These are phyloP conservation scores for Dendrobium huoshanense DNA, from an alignment of 106 monocot genomes.

Conservation along the genomic window DNA sequence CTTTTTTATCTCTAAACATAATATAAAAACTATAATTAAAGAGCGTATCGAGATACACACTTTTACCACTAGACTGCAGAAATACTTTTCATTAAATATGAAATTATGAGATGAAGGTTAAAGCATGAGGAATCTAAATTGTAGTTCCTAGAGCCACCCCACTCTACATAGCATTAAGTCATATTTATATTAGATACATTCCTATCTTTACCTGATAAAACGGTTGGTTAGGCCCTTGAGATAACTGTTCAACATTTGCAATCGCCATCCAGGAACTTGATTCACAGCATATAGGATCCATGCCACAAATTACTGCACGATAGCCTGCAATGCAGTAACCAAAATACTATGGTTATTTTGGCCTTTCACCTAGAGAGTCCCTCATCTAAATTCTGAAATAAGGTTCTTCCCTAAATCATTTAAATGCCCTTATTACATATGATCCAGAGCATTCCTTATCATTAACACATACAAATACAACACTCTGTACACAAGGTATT, in stretches of 20 bases:
- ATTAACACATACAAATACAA: background rate
- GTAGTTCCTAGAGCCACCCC: background rate
- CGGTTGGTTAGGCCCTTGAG: conserved; percentile 76
- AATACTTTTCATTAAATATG: background rate
- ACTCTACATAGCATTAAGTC: background rate
- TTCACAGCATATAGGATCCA: conserved; percentile 98
- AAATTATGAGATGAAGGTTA: background rate
- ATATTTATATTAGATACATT: background rate
- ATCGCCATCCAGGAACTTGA: conserved; percentile 89
- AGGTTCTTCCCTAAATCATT: background rate
- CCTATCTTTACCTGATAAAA: conserved; percentile 70
- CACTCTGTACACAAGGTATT: background rate
- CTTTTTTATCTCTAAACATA: background rate
- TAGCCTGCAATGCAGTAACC: conserved; percentile 48
- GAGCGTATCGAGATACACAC: background rate
- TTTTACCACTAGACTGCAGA: background rate
- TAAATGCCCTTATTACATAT: background rate
- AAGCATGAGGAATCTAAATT: background rate
- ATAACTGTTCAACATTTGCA: conserved; percentile 64
- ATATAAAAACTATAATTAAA: background rate
- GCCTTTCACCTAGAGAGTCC: too few species aligned
- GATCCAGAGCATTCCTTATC: background rate
- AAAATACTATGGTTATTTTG: background rate
- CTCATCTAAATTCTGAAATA: background rate
- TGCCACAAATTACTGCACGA: conserved; percentile 85